Percentiles rank a stretch among this genome's conserved stretches.
Conservation (phyloP, 768 basidiomycete species). For the Leccinellum luteum region DNA sequence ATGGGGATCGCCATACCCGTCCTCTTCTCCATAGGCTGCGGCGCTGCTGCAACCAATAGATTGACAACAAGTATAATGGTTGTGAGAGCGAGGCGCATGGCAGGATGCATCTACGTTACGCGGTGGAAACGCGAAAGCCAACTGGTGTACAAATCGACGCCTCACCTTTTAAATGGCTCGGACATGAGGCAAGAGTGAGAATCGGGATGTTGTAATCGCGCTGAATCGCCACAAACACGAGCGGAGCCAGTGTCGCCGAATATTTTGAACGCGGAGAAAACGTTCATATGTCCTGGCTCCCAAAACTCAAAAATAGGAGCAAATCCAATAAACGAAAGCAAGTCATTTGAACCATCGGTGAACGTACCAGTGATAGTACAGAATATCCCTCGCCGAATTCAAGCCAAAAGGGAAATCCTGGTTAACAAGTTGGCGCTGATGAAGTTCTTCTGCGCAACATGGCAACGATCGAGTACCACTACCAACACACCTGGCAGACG, state of each 20-base stretch:
- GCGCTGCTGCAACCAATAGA: constrained; percentile 6
- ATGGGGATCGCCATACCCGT: constrained; percentile 7
- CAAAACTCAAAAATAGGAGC: background rate
- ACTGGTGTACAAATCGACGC: background rate
- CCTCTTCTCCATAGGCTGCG: background rate
- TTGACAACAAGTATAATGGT: background rate
- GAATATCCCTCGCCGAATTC: background rate
- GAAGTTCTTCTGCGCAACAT: background rate
- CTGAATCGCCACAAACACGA: background rate
- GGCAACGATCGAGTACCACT: too few relatives aligned
- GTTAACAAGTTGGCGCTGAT: too few relatives aligned
- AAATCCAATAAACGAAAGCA: background rate
- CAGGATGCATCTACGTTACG: background rate
- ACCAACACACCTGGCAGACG: too few relatives aligned
- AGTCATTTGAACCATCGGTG: background rate
- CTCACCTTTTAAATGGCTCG: background rate
- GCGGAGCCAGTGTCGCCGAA: background rate
- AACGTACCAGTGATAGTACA: background rate
- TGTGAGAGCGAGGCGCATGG: background rate
- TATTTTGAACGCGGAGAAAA: too few relatives aligned
- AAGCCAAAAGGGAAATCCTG: background rate
- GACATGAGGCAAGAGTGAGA: background rate
- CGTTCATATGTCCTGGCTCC: too few relatives aligned
- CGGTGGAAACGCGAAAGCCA: background rate
- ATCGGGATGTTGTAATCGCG: background rate